These are phyloP conservation scores for Penicillium paxilli DNA, from an alignment of 495 filamentous ascomycete species.

Conservation along the genomic window DNA sequence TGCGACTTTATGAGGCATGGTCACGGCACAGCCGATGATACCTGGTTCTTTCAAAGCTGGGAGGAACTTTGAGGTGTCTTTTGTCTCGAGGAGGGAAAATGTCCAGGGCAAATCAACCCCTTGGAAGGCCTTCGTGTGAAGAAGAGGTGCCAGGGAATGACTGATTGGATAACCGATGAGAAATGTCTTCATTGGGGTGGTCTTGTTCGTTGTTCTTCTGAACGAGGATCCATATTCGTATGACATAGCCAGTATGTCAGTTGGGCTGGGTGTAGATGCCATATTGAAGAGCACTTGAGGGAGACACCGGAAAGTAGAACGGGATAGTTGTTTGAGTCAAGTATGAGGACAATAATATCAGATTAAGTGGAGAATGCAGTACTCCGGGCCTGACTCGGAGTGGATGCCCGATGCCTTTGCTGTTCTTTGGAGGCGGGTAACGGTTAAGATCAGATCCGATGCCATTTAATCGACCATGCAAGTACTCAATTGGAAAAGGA, in stretches of 20 bases:
- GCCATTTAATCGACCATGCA: neutral
- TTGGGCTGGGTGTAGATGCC: neutral
- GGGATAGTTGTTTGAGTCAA: no score
- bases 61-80: conserved; percentile 14
- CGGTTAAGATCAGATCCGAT: neutral
- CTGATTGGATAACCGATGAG: conserved; percentile 43
- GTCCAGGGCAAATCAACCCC: conserved; percentile 47
- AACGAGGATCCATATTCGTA: neutral
- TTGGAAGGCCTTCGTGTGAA: conserved; percentile 56
- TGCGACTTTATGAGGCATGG: conserved; percentile 65
- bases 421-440: no score
- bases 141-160: conserved; percentile 58
- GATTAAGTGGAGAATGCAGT: no score
- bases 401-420: no score
- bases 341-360: no score
- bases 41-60: neutral
- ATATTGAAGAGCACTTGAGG: neutral
- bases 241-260: neutral
- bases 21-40: conserved; percentile 54
- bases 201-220: neutral
- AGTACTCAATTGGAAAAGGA: no score
- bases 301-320: no score
- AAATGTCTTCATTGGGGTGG: neutral
- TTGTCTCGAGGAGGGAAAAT: conserved; percentile 50
- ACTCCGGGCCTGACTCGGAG: no score